These are phyloP conservation scores for Aureobasidium uvarum DNA, from an alignment of 2,329 filamentous ascomycete species.

Conservation along the genomic window DNA sequence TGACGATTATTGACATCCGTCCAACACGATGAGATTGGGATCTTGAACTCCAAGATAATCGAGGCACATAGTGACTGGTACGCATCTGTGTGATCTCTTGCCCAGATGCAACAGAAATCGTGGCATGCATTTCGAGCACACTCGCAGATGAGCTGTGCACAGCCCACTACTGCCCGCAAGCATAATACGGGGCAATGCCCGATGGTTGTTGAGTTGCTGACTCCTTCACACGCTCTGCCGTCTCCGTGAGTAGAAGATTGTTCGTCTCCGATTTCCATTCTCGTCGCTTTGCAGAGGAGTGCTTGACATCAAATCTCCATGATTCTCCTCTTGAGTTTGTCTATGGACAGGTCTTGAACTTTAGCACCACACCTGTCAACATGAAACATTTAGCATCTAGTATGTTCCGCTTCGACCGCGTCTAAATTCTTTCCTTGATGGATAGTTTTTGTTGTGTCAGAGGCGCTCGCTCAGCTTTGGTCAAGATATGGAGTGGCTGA, in stretches of 20 bases:
- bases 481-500: background rate
- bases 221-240: background rate
- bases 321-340: background rate
- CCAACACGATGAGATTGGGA: background rate
- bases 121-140: background rate
- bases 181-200: background rate
- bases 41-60: background rate
- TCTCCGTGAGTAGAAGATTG: background rate
- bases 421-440: background rate
- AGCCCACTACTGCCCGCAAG: background rate
- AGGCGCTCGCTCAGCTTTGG: background rate
- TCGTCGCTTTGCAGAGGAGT: too few relatives aligned
- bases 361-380: conserved; percentile 15
- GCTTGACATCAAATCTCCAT: background rate
- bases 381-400: background rate
- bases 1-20: conserved; percentile 17
- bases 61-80: background rate
- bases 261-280: conserved; percentile 6
- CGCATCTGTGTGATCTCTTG: background rate
- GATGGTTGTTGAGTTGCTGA: background rate
- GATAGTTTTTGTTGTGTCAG: background rate
- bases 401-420: background rate
- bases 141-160: background rate
- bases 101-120: background rate
- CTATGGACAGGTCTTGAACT: background rate